These are phyloP conservation scores for Graphium sp. DNA, from an alignment of 2,329 filamentous ascomycete species.

Conservation along the genomic window DNA sequence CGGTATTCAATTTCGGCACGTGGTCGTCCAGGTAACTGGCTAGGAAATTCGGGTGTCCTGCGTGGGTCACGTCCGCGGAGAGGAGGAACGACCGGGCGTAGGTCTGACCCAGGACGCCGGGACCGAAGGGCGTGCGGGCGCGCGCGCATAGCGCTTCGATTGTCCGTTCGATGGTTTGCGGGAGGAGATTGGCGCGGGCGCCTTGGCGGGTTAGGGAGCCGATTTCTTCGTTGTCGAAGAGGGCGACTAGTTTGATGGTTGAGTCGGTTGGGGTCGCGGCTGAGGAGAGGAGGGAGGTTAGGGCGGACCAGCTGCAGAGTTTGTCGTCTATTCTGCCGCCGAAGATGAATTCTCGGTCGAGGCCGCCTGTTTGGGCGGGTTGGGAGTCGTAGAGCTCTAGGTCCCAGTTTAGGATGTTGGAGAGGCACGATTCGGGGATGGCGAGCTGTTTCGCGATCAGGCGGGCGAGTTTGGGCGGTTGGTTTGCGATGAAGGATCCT, in stretches of 20 bases:
- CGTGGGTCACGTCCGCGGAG: conserved; percentile 85
- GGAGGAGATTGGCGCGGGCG: conserved; percentile 76
- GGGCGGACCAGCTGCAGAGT: conserved; percentile 84
- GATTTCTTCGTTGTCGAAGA: conserved; percentile 96
- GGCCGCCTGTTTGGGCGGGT: conserved; percentile 64
- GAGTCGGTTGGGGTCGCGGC: conserved; percentile 37
- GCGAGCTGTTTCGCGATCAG: conserved; percentile 67
- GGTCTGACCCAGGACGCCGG: conserved; percentile 57
- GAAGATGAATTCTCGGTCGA: conserved; percentile 89
- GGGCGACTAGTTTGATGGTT: conserved; percentile 77
- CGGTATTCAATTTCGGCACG: conserved; percentile 74
- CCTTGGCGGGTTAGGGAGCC: conserved; percentile 83
- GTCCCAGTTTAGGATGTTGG: conserved; percentile 84
- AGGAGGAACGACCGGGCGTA: conserved; percentile 87
- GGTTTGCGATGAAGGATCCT: conserved; percentile 63
- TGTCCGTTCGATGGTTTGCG: conserved; percentile 63
- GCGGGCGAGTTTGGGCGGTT: conserved; percentile 72
- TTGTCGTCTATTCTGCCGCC: conserved; percentile 95
- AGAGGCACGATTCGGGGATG: conserved; percentile 42
- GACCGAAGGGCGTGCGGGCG: conserved; percentile 24
- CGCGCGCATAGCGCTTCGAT: conserved; percentile 48
- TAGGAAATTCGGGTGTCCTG: conserved; percentile 88
- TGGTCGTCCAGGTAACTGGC: conserved; percentile 72
- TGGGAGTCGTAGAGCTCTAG: conserved; percentile 88
- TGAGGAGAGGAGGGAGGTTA: conserved; percentile 65